These are phyloP conservation scores for Kwoniella sp. DNA, from an alignment of 768 basidiomycete species.

Conservation along the genomic window DNA sequence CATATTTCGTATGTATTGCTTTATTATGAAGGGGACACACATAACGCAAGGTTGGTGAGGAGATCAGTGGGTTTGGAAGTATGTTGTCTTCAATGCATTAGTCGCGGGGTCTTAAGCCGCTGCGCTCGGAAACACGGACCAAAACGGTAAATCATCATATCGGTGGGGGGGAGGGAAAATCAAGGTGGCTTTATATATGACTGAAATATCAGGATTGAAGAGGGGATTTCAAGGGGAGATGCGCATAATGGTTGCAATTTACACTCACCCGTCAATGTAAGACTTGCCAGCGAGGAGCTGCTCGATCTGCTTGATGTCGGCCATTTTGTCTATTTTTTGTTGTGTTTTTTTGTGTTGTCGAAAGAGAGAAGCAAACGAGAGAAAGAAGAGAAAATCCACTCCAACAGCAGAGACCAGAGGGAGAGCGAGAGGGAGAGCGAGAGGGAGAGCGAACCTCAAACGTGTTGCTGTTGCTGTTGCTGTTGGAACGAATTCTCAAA, in stretches of 20 bases:
- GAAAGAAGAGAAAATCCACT: not conserved
- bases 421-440: too few species aligned
- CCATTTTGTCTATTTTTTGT: conserved; percentile 38
- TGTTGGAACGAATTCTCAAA: not conserved
- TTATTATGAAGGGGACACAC: not conserved
- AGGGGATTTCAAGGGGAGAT: not conserved
- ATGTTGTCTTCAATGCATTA: conserved; percentile 51
- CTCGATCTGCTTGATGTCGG: conserved; percentile 65
- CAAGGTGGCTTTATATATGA: conserved; percentile 1
- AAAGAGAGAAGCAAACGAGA: conserved; percentile 18
- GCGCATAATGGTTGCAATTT: not conserved
- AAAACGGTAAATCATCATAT: conserved; percentile 56
- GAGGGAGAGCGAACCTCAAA: conserved; percentile 2
- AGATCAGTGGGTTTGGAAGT: conserved; percentile 56
- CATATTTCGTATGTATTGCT: not conserved
- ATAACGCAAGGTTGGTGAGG: conserved; percentile 10
- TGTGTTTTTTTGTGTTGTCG: conserved; percentile 14
- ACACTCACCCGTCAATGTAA: conserved; percentile 55
- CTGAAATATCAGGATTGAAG: too few species aligned
- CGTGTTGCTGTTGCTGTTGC: conserved; percentile 12
- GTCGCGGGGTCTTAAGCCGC: conserved; percentile 57
- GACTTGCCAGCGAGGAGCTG: conserved; percentile 71
- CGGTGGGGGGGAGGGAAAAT: conserved; percentile 7
- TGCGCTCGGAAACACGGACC: conserved; percentile 57
- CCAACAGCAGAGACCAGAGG: too few species aligned